Percentiles rank a stretch among this genome's conserved stretches.
Conservation (phyloP, 768 basidiomycete species). For the Mycena pura region DNA sequence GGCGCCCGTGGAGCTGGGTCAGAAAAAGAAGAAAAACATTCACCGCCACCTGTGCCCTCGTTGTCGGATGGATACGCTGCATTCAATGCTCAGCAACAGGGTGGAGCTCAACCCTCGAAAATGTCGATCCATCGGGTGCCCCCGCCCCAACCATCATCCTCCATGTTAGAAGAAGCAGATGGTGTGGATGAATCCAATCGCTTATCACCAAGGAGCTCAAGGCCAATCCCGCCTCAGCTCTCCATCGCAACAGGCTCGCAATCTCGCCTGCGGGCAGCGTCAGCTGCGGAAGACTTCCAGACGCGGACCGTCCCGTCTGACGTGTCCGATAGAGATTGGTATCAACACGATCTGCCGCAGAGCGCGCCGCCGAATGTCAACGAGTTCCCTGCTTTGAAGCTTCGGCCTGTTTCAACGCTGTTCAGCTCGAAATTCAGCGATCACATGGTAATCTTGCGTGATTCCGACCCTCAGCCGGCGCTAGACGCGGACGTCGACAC, state of each 20-base stretch:
- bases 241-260: constrained; percentile 48
- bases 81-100: constrained; percentile 33
- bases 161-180: constrained; percentile 35
- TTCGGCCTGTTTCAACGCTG: constrained; percentile 78
- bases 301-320: constrained; percentile 32
- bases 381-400: constrained; percentile 69
- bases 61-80: constrained; percentile 47
- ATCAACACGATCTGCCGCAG: constrained; percentile 43
- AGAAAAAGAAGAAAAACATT: constrained; percentile 52
- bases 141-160: constrained; percentile 48
- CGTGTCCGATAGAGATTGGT: constrained; percentile 34
- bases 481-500: constrained; percentile 54
- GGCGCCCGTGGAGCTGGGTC: constrained; percentile 53
- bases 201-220: constrained; percentile 35
- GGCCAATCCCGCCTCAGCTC: constrained; percentile 46
- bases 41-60: constrained; percentile 65
- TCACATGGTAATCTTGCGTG: constrained; percentile 41
- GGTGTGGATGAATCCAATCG: constrained; percentile 19
- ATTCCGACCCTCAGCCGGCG: constrained; percentile 40
- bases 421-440: constrained; percentile 76
- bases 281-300: constrained; percentile 32
- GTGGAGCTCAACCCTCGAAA: constrained; percentile 32
- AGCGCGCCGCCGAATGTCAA: constrained; percentile 71
- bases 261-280: constrained; percentile 31
- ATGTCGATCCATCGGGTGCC: constrained; percentile 46